phyloP scores from a whole-genome alignment of 306 rosid genomes.

The Trichosanthes truncata region DNA sequence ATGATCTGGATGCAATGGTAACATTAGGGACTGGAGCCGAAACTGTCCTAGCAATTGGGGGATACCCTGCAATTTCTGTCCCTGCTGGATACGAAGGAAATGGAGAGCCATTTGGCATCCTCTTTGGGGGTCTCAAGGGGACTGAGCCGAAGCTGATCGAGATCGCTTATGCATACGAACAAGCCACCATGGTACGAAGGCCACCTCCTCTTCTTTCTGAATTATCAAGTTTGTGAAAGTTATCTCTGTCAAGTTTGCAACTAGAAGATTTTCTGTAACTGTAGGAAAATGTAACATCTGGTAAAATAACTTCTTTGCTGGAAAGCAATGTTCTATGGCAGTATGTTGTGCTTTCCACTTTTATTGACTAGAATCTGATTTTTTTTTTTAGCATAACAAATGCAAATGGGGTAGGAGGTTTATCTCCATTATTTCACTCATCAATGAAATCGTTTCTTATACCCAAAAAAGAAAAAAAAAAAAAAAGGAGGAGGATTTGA shows the following conservation, averaged over 20 bases:
- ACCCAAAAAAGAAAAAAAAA: too few relatives aligned
- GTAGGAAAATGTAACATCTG: not conserved
- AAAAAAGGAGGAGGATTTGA: too few relatives aligned
- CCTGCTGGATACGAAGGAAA: slow-evolving; percentile 27
- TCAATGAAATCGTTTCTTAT: too few relatives aligned
- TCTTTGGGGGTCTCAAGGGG: slow-evolving; percentile 32
- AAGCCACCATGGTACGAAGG: slow-evolving; percentile 21
- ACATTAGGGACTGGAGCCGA: slow-evolving; percentile 18
- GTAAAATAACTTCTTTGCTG: not conserved
- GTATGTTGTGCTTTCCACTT: not conserved
- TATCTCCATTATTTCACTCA: too few relatives aligned
- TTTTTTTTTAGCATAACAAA: too few relatives aligned
- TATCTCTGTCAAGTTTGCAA: not conserved
- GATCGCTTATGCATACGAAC: slow-evolving; percentile 35
- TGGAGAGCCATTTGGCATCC: slow-evolving; percentile 30
- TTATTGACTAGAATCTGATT: not conserved
- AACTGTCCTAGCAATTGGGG: slow-evolving; percentile 30
- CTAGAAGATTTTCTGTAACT: not conserved
- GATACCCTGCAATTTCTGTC: slow-evolving; percentile 31
- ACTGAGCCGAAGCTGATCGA: slow-evolving; percentile 31
- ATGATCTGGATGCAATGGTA: slow-evolving; percentile 28
- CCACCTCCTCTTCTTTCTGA: slow-evolving; percentile 14
- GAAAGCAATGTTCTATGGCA: not conserved
- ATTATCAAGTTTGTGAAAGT: not conserved
- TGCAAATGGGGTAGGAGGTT: too few relatives aligned